These are phyloP conservation scores for Rosa hybrid DNA, from an alignment of 331 rosid species.

Conservation along the genomic window DNA sequence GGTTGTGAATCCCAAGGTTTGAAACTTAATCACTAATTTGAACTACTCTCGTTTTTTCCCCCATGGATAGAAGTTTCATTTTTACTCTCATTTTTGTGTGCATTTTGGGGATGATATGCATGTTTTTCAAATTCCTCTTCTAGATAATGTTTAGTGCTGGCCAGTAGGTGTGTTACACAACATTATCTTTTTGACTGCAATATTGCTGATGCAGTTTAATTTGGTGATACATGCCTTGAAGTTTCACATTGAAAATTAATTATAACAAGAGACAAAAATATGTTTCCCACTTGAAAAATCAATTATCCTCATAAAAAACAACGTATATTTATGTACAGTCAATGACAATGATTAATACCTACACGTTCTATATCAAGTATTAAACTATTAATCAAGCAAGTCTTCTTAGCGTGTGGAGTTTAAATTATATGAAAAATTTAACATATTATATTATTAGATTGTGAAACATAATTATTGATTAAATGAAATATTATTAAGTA, in stretches of 20 bases:
- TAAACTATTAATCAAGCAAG: too few relatives aligned
- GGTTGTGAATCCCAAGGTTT: constrained; percentile 26
- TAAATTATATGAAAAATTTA: too few relatives aligned
- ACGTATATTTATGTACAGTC: constrained; percentile 14
- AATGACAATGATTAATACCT: constrained; percentile 12
- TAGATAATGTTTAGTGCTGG: background rate
- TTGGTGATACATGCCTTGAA: background rate
- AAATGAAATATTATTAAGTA: too few relatives aligned
- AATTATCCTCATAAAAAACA: background rate
- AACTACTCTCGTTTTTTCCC: background rate
- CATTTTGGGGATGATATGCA: background rate
- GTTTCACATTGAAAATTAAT: background rate
- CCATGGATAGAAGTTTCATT: background rate
- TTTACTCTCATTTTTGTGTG: background rate
- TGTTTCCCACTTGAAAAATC: constrained; percentile 1
- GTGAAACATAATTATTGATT: too few relatives aligned
- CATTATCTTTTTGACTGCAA: background rate
- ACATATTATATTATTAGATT: too few relatives aligned
- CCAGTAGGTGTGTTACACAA: background rate
- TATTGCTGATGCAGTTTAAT: background rate
- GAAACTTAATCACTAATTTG: background rate
- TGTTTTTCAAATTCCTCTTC: background rate
- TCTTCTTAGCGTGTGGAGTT: too few relatives aligned
- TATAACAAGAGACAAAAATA: background rate
- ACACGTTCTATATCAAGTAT: background rate